Evolutionary conservation across 2,329 filamentous ascomycete genomes (phyloP).

Genomic region (Beauveria australis): DNA sequence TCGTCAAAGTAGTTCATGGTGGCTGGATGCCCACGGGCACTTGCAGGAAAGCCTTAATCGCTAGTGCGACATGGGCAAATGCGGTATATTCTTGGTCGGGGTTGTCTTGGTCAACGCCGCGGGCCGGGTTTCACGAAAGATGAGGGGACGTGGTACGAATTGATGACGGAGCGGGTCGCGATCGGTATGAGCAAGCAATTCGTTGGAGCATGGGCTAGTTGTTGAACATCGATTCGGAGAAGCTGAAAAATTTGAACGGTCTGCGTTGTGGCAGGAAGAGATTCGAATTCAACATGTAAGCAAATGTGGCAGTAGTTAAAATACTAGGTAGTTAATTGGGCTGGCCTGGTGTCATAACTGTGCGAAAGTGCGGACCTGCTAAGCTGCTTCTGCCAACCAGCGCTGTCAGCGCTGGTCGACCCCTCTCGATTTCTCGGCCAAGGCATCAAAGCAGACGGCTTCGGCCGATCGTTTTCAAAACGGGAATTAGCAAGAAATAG

Average conservation of each 20-base stretch:
- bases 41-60: neutral
- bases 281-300: neutral
- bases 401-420: neutral
- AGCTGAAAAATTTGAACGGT: neutral
- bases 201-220: neutral
- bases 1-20: slow-evolving; percentile 11
- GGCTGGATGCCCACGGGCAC: neutral
- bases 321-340: neutral
- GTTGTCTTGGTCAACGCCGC: neutral
- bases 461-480: neutral
- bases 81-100: neutral
- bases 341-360: neutral
- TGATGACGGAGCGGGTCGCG: neutral
- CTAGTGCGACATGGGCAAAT: slow-evolving; percentile 1
- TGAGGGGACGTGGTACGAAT: neutral
- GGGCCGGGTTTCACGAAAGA: neutral
- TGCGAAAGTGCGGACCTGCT: neutral
- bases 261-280: neutral
- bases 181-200: neutral
- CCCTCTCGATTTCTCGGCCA: neutral
- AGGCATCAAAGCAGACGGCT: neutral
- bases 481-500: slow-evolving; percentile 3
- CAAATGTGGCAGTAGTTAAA: neutral
- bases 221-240: neutral
- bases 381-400: neutral